phyloP scores from a whole-genome alignment of 1,284 basidiomycete genomes.

The Ganoderma lingzhi region DNA sequence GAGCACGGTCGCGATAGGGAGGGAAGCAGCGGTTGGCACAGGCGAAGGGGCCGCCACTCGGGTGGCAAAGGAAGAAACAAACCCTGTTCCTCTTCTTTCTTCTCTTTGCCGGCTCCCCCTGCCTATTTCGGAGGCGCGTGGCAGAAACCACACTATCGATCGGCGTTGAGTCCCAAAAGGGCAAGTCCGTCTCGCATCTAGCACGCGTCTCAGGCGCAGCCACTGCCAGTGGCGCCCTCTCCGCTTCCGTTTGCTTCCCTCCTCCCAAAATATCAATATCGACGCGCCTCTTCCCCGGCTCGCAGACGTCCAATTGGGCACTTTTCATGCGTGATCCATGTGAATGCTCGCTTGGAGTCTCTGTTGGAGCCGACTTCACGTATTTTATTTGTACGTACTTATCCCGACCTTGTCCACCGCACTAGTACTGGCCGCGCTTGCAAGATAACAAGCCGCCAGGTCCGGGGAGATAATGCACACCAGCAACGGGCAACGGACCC shows the following conservation, averaged over 20 bases:
- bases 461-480: not conserved
- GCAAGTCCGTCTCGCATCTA: slow-evolving; percentile 27
- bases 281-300: slow-evolving; percentile 14
- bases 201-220: not conserved
- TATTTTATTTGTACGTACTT: slow-evolving; percentile 6
- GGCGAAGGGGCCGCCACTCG: slow-evolving; percentile 21
- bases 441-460: not conserved
- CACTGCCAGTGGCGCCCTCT: slow-evolving; percentile 26
- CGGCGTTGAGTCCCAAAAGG: slow-evolving; percentile 32
- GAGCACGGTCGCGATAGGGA: slow-evolving; percentile 3
- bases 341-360: slow-evolving; percentile 20
- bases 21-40: slow-evolving; percentile 20
- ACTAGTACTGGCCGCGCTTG: not conserved
- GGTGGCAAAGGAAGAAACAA: slow-evolving; percentile 20
- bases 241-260: slow-evolving; percentile 17
- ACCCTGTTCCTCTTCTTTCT: slow-evolving; percentile 14
- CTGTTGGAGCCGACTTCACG: slow-evolving; percentile 12
- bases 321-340: slow-evolving; percentile 13
- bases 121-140: slow-evolving; percentile 14
- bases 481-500: not conserved
- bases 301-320: slow-evolving; percentile 15
- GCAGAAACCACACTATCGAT: slow-evolving; percentile 27
- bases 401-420: not conserved
- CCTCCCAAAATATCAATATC: slow-evolving; percentile 16
- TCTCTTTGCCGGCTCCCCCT: slow-evolving; percentile 15